These are phyloP conservation scores for Cubamyces sp. DNA, from an alignment of 768 basidiomycete species.

Conservation along the genomic window DNA sequence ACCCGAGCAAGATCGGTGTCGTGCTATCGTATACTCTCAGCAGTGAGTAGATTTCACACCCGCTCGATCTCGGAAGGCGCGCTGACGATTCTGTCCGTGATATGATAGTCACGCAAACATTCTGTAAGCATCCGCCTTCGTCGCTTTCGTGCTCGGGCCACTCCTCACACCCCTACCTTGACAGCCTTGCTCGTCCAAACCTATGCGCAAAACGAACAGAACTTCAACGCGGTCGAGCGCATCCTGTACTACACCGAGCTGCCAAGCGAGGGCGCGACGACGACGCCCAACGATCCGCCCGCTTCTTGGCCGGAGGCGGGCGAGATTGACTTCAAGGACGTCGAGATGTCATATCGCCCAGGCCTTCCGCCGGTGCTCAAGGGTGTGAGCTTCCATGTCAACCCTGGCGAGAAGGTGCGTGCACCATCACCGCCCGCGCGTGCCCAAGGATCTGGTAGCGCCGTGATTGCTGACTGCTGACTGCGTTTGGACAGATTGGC, in stretches of 20 bases:
- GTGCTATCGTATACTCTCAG: constrained; percentile 39
- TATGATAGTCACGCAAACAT: constrained; percentile 51
- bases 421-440: not conserved
- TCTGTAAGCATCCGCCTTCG: constrained; percentile 44
- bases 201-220: constrained; percentile 66
- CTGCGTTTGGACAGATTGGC: constrained; percentile 39
- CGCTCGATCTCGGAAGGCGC: not conserved
- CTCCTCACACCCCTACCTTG: not conserved
- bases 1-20: constrained; percentile 61
- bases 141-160: not conserved
- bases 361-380: constrained; percentile 88
- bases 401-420: constrained; percentile 79
- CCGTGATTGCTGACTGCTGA: not conserved
- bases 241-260: constrained; percentile 71
- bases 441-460: not conserved
- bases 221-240: constrained; percentile 76
- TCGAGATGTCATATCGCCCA: constrained; percentile 82
- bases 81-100: too few species aligned
- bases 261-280: constrained; percentile 51
- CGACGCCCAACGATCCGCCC: constrained; percentile 53
- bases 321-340: constrained; percentile 70
- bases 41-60: constrained; percentile 41
- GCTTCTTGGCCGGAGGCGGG: constrained; percentile 78
- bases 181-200: constrained; percentile 57
- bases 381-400: constrained; percentile 70